Base-by-base conservation (phyloP, 2,329 filamentous ascomycete genomes). In the Alternaria sp. region DNA sequence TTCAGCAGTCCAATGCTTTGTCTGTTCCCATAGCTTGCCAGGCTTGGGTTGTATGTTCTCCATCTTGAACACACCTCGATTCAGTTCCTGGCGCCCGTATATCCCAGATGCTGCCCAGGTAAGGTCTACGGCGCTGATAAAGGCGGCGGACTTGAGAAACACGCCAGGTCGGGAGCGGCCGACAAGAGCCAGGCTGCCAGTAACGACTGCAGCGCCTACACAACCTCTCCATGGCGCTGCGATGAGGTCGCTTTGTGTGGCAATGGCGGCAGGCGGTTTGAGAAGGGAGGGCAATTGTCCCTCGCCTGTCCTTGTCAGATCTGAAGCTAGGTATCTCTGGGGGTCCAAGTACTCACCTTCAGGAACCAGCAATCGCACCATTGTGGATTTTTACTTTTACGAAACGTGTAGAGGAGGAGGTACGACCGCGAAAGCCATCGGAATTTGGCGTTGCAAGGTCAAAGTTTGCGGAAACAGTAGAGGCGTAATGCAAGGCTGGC, bases 311-410 rank as follows among this genome's bases (percentile, higher is more conserved):
- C 18, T 6, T 11, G 56, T 72, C 53, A 71, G 60, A 32, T 25
- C 18, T 10, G 8, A 7, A 11, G 25, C 14, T 41, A 9, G 25
- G 5, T 41, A 46, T 4, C 16, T 18, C 2, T 14, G 49, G 12
- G 1, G 1, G 11, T 45, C 14, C 0, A 30, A 14, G 7, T 38
- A 44, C 54, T 22, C 48, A 69, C 70, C 70, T 65, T 66, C 66
- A 40, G 70, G 64, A n/a, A 72, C 60, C 41, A 67, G 68, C 16
- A 73, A 52, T 30, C 65, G 68, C 53, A 72, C 70, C 68, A 72
- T 73, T 10, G 46, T 71, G 43, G 55, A 22, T 32, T 38, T 28
- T 22, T 32, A 16, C 22, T 41, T 28, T 28, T 12, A 16, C 25
- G 25, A 11, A 28, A 34, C 30, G 22, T 41, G 57, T n/a, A 38